Evolutionary conservation across 768 basidiomycete species (phyloP).

Genomic region (Suillus lakei): DNA sequence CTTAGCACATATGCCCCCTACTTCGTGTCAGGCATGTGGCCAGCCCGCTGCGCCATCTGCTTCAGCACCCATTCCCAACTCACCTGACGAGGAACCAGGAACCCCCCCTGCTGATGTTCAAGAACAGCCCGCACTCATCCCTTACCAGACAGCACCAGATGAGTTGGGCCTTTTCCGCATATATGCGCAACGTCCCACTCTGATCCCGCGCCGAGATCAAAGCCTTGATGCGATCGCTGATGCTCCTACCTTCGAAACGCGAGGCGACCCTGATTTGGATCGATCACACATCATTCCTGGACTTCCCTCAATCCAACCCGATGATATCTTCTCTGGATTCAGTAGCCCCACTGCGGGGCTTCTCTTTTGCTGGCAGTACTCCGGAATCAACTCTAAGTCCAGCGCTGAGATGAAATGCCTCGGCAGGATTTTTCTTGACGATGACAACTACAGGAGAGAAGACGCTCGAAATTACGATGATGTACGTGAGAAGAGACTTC

Average conservation of each 20-base stretch:
- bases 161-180: conserved; percentile 1
- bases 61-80: too few species aligned
- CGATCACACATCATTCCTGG: background rate
- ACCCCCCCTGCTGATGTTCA: too few species aligned
- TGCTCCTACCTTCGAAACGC: background rate
- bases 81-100: too few species aligned
- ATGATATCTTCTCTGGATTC: conserved; percentile 17
- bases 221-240: background rate
- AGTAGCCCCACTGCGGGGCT: conserved; percentile 25
- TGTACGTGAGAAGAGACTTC: background rate
- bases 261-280: background rate
- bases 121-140: background rate
- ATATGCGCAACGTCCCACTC: conserved; percentile 2
- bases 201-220: background rate
- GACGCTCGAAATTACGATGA: conserved; percentile 23
- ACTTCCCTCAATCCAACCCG: background rate
- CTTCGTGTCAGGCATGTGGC: too few species aligned
- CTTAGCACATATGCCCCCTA: too few species aligned
- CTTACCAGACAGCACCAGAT: background rate
- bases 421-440: conserved; percentile 25
- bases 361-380: conserved; percentile 38
- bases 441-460: conserved; percentile 23
- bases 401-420: conserved; percentile 28
- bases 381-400: conserved; percentile 32
- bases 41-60: background rate